A percentile compares a stretch with the other conserved stretches of the same genome.
Evolutionary conservation across 2,329 filamentous ascomycete species (phyloP).

Genomic region (Beauveria sp.): DNA sequence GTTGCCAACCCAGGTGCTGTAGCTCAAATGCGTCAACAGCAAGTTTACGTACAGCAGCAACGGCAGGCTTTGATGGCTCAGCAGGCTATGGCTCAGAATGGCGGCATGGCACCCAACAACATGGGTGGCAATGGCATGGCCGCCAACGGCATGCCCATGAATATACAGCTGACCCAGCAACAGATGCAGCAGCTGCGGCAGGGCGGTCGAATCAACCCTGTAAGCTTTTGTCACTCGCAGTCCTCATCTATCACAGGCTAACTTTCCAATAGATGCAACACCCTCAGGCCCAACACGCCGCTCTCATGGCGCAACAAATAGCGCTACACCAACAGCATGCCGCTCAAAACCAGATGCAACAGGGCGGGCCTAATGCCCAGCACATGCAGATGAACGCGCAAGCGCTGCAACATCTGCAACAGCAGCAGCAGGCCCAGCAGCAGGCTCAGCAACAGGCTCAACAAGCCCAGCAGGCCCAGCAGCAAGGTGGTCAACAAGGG

Average conservation of each 20-base stretch:
- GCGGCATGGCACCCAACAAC: slow-evolving; percentile 34
- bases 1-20: slow-evolving; percentile 30
- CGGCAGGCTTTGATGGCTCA: slow-evolving; percentile 47
- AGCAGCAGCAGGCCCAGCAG: slow-evolving; percentile 33
- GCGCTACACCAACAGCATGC: slow-evolving; percentile 33
- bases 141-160: slow-evolving; percentile 43
- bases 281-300: slow-evolving; percentile 20
- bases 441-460: slow-evolving; percentile 38
- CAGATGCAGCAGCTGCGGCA: slow-evolving; percentile 45
- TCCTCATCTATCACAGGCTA: neutral
- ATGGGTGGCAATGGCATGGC: slow-evolving; percentile 24
- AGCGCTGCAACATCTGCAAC: slow-evolving; percentile 36
- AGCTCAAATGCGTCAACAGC: slow-evolving; percentile 43
- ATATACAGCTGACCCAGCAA: slow-evolving; percentile 39
- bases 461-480: slow-evolving; percentile 21
- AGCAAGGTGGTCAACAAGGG: slow-evolving; percentile 15
- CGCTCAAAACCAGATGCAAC: slow-evolving; percentile 25
- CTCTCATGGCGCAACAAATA: slow-evolving; percentile 35
- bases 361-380: slow-evolving; percentile 37
- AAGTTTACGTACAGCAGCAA: slow-evolving; percentile 50
- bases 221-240: slow-evolving; percentile 21
- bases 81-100: slow-evolving; percentile 41
- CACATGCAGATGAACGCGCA: slow-evolving; percentile 41
- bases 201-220: slow-evolving; percentile 31
- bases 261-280: slow-evolving; percentile 14